These are phyloP conservation scores for Friedmanniomyces simplex DNA, from an alignment of 495 filamentous ascomycete species.

Conservation along the genomic window DNA sequence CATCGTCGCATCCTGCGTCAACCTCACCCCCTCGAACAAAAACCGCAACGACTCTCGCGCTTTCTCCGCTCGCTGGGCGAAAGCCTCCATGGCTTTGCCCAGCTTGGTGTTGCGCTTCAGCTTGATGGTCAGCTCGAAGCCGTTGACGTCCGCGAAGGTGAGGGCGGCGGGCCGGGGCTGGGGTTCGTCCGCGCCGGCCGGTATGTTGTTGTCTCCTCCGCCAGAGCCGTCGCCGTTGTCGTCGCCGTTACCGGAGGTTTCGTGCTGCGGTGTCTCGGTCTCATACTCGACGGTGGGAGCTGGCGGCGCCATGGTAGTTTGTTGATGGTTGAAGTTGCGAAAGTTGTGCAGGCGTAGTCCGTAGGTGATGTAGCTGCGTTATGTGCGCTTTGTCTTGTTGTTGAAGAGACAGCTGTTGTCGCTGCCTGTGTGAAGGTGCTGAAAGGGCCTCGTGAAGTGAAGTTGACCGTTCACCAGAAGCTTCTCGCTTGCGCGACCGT, in stretches of 20 bases:
- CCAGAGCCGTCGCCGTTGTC: background rate
- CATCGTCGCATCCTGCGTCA: background rate
- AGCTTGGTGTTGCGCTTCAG: conserved; percentile 6
- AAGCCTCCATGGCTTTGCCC: conserved; percentile 11
- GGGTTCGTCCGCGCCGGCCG: background rate
- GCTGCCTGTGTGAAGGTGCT: background rate
- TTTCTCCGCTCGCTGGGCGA: background rate
- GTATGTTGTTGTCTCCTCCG: background rate
- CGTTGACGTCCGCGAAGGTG: background rate
- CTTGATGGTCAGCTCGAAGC: conserved; percentile 1
- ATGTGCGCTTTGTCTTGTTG: too few species aligned
- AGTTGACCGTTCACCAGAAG: background rate
- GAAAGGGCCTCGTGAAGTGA: background rate
- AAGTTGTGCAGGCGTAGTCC: too few species aligned
- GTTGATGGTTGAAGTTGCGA: background rate
- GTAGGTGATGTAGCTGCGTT: too few species aligned
- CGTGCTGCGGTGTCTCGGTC: background rate
- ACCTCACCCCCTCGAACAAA: conserved; percentile 5
- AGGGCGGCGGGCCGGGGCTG: background rate
- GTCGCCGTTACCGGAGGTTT: background rate
- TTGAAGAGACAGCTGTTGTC: too few species aligned
- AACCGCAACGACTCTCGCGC: background rate
- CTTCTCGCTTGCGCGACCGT: background rate
- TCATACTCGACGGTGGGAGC: background rate
- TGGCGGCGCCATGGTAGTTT: background rate